phyloP scores from a whole-genome alignment of 495 filamentous ascomycete genomes.

The Penicillium odoratum region DNA sequence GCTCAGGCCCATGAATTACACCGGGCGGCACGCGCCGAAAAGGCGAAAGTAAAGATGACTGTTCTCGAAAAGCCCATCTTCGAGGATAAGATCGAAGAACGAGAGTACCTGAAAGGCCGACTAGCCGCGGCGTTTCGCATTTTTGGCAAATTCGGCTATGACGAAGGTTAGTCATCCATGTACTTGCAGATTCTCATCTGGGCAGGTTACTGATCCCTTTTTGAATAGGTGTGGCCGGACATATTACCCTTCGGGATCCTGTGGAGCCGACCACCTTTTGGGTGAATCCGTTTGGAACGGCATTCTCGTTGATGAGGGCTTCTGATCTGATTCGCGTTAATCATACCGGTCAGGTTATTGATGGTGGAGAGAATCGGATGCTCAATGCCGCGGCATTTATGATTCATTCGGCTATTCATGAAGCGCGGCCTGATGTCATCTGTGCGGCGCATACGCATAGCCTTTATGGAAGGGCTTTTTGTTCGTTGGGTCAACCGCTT shows the following conservation, averaged over 20 bases:
- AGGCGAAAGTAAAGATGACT: slow-evolving; percentile 45
- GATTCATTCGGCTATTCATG: slow-evolving; percentile 68
- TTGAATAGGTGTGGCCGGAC: slow-evolving; percentile 52
- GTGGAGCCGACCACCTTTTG: slow-evolving; percentile 69
- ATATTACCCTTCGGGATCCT: slow-evolving; percentile 66
- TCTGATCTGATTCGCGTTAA: slow-evolving; percentile 73
- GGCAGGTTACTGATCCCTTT: not conserved
- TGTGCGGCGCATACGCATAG: slow-evolving; percentile 74
- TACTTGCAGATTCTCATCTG: not conserved
- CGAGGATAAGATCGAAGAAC: slow-evolving; percentile 59
- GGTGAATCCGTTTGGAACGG: slow-evolving; percentile 78
- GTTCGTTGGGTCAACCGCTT: slow-evolving; percentile 61
- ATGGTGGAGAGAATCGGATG: slow-evolving; percentile 58
- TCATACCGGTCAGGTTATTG: slow-evolving; percentile 64
- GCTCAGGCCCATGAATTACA: slow-evolving; percentile 25
- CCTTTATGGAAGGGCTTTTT: slow-evolving; percentile 70
- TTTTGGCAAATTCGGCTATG: slow-evolving; percentile 67
- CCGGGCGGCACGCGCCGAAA: slow-evolving; percentile 28
- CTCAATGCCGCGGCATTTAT: slow-evolving; percentile 70
- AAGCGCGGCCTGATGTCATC: slow-evolving; percentile 67
- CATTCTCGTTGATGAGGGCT: slow-evolving; percentile 67
- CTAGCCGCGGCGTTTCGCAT: slow-evolving; percentile 68
- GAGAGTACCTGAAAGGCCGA: slow-evolving; percentile 64
- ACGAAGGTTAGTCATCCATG: slow-evolving; percentile 50
- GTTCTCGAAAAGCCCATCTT: slow-evolving; percentile 57